These are phyloP conservation scores for Malassezia vespertilionis DNA, from an alignment of 1,284 basidiomycete species.

Conservation along the genomic window DNA sequence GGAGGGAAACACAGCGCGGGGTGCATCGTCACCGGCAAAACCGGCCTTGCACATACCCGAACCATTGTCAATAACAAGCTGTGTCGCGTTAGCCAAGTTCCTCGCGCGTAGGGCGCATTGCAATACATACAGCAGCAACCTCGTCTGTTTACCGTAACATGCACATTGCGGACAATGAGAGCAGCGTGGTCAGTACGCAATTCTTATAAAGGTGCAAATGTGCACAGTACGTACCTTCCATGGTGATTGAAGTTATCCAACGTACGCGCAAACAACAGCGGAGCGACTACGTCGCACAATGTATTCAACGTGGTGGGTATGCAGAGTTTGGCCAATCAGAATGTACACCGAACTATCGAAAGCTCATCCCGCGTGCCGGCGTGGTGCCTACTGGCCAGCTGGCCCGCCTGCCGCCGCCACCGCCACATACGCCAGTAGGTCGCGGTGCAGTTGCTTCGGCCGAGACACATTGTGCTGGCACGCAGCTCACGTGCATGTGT, in stretches of 20 bases:
- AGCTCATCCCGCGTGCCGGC: not conserved
- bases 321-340: not conserved
- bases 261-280: no score
- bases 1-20: conserved; percentile 67
- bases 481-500: not conserved
- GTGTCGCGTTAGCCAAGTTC: not conserved
- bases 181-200: not conserved
- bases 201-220: not conserved
- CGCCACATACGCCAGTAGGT: not conserved
- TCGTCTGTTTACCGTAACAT: conserved; percentile 27
- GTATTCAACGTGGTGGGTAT: no score
- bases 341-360: no score
- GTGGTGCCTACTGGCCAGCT: not conserved
- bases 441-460: conserved; percentile 2
- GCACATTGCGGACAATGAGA: not conserved
- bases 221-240: conserved; percentile 14
- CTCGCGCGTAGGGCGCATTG: not conserved
- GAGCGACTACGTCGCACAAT: no score
- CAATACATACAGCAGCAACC: conserved; percentile 44
- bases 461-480: conserved; percentile 11
- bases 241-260: conserved; percentile 10
- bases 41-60: conserved; percentile 49
- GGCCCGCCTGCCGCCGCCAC: conserved; percentile 1
- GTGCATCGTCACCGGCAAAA: conserved; percentile 66
- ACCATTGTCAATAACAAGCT: conserved; percentile 49